Percentiles rank a stretch among this genome's conserved stretches.
Evolutionary conservation across 352 stramenopile species (phyloP).

Genomic region (Plasmopara viticola): DNA sequence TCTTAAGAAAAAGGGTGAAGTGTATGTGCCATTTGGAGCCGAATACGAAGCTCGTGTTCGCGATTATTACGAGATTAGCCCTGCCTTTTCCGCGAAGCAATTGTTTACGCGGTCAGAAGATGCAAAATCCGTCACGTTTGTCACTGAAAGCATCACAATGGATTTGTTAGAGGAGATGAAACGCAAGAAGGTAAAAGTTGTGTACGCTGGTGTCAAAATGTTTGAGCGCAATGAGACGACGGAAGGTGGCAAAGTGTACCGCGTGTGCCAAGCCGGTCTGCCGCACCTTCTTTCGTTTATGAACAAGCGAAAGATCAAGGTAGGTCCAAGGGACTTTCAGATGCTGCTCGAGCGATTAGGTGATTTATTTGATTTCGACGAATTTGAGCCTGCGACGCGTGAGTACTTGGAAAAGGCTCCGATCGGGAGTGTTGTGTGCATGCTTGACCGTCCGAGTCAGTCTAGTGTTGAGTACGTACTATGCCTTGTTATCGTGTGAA

Average conservation of each 20-base stretch:
- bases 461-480: slow-evolving; percentile 62
- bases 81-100: slow-evolving; percentile 62
- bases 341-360: slow-evolving; percentile 80
- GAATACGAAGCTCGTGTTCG: slow-evolving; percentile 59
- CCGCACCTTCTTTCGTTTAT: slow-evolving; percentile 81
- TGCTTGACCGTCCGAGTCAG: slow-evolving; percentile 50
- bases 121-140: slow-evolving; percentile 79
- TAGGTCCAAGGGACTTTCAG: slow-evolving; percentile 71
- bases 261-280: slow-evolving; percentile 85
- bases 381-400: slow-evolving; percentile 53
- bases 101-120: slow-evolving; percentile 87
- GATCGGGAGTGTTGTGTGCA: slow-evolving; percentile 76
- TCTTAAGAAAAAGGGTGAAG: slow-evolving; percentile 50
- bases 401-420: slow-evolving; percentile 48
- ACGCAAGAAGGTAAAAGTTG: slow-evolving; percentile 80
- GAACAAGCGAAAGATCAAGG: slow-evolving; percentile 51
- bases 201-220: slow-evolving; percentile 90
- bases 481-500: slow-evolving; percentile 10
- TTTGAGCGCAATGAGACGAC: slow-evolving; percentile 86
- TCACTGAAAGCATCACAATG: slow-evolving; percentile 80
- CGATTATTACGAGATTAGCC: slow-evolving; percentile 68
- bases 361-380: slow-evolving; percentile 78
- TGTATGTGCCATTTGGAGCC: slow-evolving; percentile 65
- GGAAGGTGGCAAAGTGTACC: slow-evolving; percentile 71
- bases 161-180: slow-evolving; percentile 79